These are phyloP conservation scores for Shiraia sp. DNA, from an alignment of 2,329 filamentous ascomycete species.

Conservation along the genomic window DNA sequence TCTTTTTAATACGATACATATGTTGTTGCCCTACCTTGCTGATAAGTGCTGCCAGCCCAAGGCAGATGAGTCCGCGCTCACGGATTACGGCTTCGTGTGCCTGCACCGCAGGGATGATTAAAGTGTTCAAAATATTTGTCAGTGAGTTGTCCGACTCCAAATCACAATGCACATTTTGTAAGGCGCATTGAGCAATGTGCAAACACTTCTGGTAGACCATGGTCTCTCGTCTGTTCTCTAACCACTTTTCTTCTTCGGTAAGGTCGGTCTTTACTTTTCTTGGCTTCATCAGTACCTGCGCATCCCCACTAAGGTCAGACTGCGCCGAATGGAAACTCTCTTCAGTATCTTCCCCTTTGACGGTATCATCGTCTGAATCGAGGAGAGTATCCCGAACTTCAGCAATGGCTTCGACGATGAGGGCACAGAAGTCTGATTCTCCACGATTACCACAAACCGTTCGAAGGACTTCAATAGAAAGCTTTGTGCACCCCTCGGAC, in stretches of 20 bases:
- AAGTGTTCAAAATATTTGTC: conserved; percentile 97
- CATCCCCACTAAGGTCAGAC: conserved; percentile 72
- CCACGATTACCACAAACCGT: conserved; percentile 80
- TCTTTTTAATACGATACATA: not conserved
- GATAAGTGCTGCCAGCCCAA: conserved; percentile 88
- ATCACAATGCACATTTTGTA: conserved; percentile 86
- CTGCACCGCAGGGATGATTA: conserved; percentile 92
- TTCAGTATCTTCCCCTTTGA: conserved; percentile 51
- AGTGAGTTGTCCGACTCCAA: conserved; percentile 87
- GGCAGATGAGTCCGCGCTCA: conserved; percentile 84
- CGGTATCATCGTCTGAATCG: conserved; percentile 63
- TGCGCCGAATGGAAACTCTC: conserved; percentile 93
- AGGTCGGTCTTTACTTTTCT: conserved; percentile 44
- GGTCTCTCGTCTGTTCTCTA: conserved; percentile 84
- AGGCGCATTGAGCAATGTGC: conserved; percentile 96
- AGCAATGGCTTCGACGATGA: conserved; percentile 90
- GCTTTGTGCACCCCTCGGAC: conserved; percentile 89
- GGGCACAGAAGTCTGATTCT: conserved; percentile 80
- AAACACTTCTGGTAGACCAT: conserved; percentile 98
- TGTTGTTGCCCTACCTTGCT: conserved; percentile 64
- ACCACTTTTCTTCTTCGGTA: conserved; percentile 58
- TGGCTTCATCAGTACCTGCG: conserved; percentile 54
- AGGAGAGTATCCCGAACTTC: conserved; percentile 95
- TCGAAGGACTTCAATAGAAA: conserved; percentile 79
- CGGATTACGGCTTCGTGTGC: conserved; percentile 91